Conservation (phyloP, 768 basidiomycete species). For the Lactarius pseudohatsudake region DNA sequence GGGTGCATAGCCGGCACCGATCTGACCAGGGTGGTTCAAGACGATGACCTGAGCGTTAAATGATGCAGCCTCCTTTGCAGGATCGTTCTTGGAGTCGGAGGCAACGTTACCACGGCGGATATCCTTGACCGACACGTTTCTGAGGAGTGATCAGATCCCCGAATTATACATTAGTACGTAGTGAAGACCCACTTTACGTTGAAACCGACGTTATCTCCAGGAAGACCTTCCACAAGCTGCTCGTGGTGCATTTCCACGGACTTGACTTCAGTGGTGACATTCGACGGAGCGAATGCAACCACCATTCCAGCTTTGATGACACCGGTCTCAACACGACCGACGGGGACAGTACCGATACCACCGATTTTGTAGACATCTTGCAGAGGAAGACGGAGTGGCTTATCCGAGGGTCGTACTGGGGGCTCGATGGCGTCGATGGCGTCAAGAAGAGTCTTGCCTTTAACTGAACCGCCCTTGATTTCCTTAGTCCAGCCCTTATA, state of each 20-base stretch:
- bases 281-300: slow-evolving; percentile 93
- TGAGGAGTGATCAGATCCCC: slow-evolving; percentile 35
- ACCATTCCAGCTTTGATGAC: slow-evolving; percentile 99
- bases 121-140: slow-evolving; percentile 99
- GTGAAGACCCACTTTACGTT: slow-evolving; percentile 79
- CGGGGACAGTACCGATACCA: slow-evolving; percentile 99
- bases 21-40: slow-evolving; percentile 99
- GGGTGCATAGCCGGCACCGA: slow-evolving; percentile 97
- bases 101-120: slow-evolving; percentile 99
- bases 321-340: slow-evolving; percentile 99
- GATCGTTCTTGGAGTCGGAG: slow-evolving; percentile 99
- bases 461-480: slow-evolving; percentile 86
- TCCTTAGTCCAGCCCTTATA: slow-evolving; percentile 99
- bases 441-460: slow-evolving; percentile 99
- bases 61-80: slow-evolving; percentile 97
- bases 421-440: slow-evolving; percentile 99
- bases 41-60: slow-evolving; percentile 99
- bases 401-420: slow-evolving; percentile 94
- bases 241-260: slow-evolving; percentile 99
- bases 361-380: slow-evolving; percentile 99
- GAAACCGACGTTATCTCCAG: slow-evolving; percentile 99
- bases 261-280: slow-evolving; percentile 99
- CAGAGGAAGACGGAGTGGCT: slow-evolving; percentile 99
- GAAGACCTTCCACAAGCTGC: slow-evolving; percentile 89
- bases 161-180: not conserved